phyloP scores from a whole-genome alignment of 164 flowering plant genomes.

The Vitis rupestris region DNA sequence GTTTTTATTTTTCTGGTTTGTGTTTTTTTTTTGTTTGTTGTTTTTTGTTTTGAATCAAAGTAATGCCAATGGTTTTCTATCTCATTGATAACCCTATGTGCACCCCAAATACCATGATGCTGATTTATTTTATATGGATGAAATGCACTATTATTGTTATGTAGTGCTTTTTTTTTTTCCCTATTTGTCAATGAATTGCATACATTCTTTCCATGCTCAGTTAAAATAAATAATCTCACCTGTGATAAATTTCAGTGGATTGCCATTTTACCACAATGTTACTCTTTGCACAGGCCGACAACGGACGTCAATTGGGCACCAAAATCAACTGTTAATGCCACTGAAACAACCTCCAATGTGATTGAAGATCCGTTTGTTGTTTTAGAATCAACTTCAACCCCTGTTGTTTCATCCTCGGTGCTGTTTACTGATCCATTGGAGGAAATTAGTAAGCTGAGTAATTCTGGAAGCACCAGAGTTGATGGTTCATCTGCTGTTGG shows the following conservation, averaged over 20 bases:
- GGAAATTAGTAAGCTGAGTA: constrained; percentile 38
- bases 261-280: background rate
- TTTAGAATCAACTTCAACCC: constrained; percentile 45
- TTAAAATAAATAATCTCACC: background rate
- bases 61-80: too few relatives aligned
- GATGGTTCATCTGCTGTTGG: constrained; percentile 39
- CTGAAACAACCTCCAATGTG: constrained; percentile 33
- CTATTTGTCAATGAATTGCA: background rate
- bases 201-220: background rate
- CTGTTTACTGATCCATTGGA: constrained; percentile 54
- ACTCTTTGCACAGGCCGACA: constrained; percentile 36
- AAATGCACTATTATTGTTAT: too few relatives aligned
- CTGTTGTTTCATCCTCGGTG: constrained; percentile 37
- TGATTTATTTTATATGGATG: too few relatives aligned
- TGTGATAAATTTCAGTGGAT: background rate
- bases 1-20: too few relatives aligned
- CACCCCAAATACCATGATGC: too few relatives aligned
- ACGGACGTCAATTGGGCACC: constrained; percentile 31
- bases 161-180: too few relatives aligned
- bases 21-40: too few relatives aligned
- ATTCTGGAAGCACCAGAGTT: constrained; percentile 32
- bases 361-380: constrained; percentile 73
- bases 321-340: constrained; percentile 30
- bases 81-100: too few relatives aligned
- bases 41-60: too few relatives aligned